These are phyloP conservation scores for Corymbia citriodora DNA, from an alignment of 441 rosid genomes.

Conservation along the genomic window DNA sequence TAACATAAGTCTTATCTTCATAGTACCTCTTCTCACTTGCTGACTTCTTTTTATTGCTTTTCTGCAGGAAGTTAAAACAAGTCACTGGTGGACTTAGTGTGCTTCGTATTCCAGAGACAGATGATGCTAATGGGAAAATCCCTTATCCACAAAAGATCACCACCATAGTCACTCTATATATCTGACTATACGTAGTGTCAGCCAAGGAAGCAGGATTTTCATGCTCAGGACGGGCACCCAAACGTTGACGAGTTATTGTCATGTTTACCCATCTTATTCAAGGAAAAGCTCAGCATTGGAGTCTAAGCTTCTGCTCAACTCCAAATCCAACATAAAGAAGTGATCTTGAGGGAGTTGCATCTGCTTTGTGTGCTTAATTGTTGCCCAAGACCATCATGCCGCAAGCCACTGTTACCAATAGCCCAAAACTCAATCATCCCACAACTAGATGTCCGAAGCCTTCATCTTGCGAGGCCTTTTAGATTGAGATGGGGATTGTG, in stretches of 20 bases:
- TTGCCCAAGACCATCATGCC: neutral
- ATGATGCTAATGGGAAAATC: neutral
- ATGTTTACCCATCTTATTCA: neutral
- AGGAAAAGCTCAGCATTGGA: neutral
- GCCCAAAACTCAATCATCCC: neutral
- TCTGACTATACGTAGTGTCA: neutral
- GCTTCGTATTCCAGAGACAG: neutral
- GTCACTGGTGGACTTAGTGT: neutral
- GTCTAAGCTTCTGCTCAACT: neutral
- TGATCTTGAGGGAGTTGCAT: neutral
- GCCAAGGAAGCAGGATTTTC: neutral
- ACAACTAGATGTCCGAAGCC: conserved; percentile 56
- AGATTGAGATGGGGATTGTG: conserved; percentile 62
- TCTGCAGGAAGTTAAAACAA: conserved; percentile 24
- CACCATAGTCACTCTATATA: neutral
- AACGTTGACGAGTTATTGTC: neutral
- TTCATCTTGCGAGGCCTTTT: conserved; percentile 85
- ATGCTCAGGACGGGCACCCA: neutral
- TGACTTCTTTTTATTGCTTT: conserved; percentile 57
- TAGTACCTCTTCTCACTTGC: conserved; percentile 54
- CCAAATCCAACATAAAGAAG: neutral
- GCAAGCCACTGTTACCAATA: neutral
- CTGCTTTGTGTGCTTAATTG: neutral
- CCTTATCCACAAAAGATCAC: neutral
- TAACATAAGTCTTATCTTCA: conserved; percentile 37